Percentiles rank a stretch among this genome's conserved stretches.
These are phyloP conservation scores for Hygrocybe punicea DNA, from an alignment of 768 basidiomycete species.

Conservation along the genomic window DNA sequence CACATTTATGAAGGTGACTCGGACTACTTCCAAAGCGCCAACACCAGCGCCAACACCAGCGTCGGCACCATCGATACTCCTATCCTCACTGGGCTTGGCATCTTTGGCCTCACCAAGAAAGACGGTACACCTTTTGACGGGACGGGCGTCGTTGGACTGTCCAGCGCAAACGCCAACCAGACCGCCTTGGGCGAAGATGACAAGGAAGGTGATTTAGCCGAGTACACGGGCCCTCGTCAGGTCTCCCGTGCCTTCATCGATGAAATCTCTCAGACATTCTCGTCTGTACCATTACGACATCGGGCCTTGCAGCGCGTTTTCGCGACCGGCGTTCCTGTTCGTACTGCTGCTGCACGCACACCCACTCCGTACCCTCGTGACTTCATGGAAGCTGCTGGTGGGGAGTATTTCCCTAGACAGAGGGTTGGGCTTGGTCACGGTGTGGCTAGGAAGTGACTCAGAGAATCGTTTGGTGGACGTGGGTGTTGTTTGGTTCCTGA, in stretches of 20 bases:
- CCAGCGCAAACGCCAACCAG: neutral
- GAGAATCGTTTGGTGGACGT: no score
- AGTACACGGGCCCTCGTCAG: neutral
- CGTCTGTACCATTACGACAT: neutral
- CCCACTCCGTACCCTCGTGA: no score
- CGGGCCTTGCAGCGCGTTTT: neutral
- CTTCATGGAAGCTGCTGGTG: no score
- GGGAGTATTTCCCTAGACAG: no score
- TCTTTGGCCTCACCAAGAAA: conserved; percentile 10
- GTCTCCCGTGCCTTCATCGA: neutral
- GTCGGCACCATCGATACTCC: neutral
- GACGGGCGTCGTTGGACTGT: neutral
- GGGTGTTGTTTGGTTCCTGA: no score
- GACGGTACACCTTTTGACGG: conserved; percentile 7
- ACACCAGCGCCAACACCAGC: no score
- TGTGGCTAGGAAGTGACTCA: no score
- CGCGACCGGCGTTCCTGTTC: no score
- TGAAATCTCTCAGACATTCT: neutral
- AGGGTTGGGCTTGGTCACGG: no score
- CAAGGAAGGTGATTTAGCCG: neutral
- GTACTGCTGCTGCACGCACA: no score
- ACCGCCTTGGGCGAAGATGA: neutral
- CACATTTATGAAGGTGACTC: no score
- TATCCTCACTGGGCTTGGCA: conserved; percentile 1
- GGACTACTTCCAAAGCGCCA: no score